Percentiles rank a stretch among this genome's conserved stretches.
These are phyloP conservation scores for Fagopyrum esculentum DNA, from an alignment of 148 eudicot genomes.

Conservation along the genomic window DNA sequence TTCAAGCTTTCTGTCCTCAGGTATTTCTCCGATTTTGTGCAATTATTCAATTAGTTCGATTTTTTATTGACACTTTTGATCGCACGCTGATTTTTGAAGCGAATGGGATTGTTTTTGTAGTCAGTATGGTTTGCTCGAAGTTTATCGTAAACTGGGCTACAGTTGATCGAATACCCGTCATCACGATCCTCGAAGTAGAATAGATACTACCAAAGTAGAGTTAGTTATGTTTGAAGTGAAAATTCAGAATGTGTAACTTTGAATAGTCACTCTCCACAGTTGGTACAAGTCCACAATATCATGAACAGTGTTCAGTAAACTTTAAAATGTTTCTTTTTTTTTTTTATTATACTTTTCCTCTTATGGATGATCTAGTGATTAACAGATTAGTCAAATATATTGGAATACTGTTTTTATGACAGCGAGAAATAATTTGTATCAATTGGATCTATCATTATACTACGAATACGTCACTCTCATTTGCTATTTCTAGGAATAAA, in stretches of 20 bases:
- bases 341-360: background rate
- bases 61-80: background rate
- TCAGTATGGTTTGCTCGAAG: background rate
- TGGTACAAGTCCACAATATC: background rate
- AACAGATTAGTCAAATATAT: background rate
- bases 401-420: background rate
- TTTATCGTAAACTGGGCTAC: background rate
- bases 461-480: background rate
- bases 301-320: background rate
- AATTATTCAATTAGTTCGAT: background rate
- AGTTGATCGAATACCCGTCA: background rate
- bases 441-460: background rate
- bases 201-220: background rate
- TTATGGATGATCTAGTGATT: background rate
- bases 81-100: background rate
- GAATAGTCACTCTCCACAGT: background rate
- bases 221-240: background rate
- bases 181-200: background rate
- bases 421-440: background rate
- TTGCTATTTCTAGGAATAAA: background rate
- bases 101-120: background rate
- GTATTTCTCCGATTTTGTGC: constrained; percentile 14
- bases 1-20: constrained; percentile 63
- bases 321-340: background rate
- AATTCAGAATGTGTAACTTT: background rate